Percentiles rank a stretch among this genome's conserved stretches.
These are phyloP conservation scores for Raffaelea albimanens DNA, from an alignment of 2,329 filamentous ascomycete genomes.

Conservation along the genomic window DNA sequence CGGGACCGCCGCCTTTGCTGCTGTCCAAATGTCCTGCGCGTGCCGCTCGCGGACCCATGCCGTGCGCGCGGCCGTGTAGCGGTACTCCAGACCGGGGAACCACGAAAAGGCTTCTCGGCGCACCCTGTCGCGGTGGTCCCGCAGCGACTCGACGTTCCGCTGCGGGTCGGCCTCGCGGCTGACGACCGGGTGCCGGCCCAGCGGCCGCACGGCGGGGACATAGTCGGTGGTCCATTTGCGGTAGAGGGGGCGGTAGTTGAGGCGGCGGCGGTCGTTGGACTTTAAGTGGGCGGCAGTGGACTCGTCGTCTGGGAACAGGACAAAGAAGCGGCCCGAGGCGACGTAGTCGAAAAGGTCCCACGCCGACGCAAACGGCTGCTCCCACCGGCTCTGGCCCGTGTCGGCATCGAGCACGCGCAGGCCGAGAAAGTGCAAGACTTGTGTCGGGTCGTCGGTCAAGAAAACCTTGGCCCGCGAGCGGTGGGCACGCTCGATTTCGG, in stretches of 20 bases:
- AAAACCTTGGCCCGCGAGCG: conserved; percentile 48
- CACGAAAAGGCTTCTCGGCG: conserved; percentile 40
- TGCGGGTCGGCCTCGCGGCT: neutral
- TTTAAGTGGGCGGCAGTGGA: conserved; percentile 18
- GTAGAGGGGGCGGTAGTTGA: conserved; percentile 47
- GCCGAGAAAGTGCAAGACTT: conserved; percentile 54
- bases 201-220: conserved; percentile 30
- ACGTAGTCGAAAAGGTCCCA: conserved; percentile 55
- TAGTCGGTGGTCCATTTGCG: conserved; percentile 53
- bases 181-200: conserved; percentile 14
- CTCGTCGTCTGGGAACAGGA: conserved; percentile 22
- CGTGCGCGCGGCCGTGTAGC: conserved; percentile 32
- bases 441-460: conserved; percentile 46
- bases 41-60: conserved; percentile 33
- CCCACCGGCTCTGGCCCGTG: conserved; percentile 27
- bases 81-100: conserved; percentile 33
- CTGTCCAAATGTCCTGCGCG: conserved; percentile 29
- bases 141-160: neutral
- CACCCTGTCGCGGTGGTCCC: conserved; percentile 31
- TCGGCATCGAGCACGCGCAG: neutral
- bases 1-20: conserved; percentile 16
- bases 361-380: conserved; percentile 42
- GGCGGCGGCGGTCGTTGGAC: conserved; percentile 46
- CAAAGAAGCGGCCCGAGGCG: conserved; percentile 49
- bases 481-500: conserved; percentile 55